Conservation (phyloP, 495 filamentous ascomycete genomes). For the Aspergillus incahuasiensis region DNA sequence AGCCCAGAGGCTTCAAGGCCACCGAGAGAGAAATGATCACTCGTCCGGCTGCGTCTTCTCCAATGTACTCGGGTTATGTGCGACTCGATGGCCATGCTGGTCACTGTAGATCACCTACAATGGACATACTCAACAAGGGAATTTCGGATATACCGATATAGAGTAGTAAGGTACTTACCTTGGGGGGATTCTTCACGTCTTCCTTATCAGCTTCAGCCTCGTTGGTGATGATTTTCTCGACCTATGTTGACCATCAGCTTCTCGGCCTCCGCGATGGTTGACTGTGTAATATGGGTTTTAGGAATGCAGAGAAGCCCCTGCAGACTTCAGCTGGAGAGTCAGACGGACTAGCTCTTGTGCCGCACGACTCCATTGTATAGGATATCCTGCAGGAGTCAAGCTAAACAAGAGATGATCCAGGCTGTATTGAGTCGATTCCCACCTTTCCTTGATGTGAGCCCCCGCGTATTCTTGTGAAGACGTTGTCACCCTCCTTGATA, state of each 20-base stretch:
- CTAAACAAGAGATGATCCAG: too few relatives aligned
- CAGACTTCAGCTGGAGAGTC: too few relatives aligned
- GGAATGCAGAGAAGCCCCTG: too few relatives aligned
- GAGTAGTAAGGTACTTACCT: not conserved
- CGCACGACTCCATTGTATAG: too few relatives aligned
- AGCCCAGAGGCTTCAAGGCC: too few relatives aligned
- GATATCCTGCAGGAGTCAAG: too few relatives aligned
- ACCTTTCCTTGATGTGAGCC: slow-evolving; percentile 2
- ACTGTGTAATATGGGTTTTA: not conserved
- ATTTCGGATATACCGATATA: not conserved
- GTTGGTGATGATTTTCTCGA: not conserved
- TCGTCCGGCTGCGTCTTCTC: slow-evolving; percentile 13
- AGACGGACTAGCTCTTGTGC: too few relatives aligned
- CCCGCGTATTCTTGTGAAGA: not conserved
- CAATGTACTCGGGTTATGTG: slow-evolving; percentile 22
- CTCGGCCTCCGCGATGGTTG: not conserved
- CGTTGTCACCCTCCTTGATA: slow-evolving; percentile 1
- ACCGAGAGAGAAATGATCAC: not conserved
- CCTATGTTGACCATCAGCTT: too few relatives aligned
- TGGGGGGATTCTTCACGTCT: slow-evolving; percentile 6
- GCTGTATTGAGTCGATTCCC: not conserved
- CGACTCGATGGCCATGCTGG: slow-evolving; percentile 27
- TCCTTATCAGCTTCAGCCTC: not conserved
- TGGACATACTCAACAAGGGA: not conserved
- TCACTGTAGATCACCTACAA: slow-evolving; percentile 24